Evolutionary conservation across 1,284 basidiomycete genomes (phyloP), one percentile per base, ranked within the genome.

Genomic region (Pterulicium gracile): DNA sequence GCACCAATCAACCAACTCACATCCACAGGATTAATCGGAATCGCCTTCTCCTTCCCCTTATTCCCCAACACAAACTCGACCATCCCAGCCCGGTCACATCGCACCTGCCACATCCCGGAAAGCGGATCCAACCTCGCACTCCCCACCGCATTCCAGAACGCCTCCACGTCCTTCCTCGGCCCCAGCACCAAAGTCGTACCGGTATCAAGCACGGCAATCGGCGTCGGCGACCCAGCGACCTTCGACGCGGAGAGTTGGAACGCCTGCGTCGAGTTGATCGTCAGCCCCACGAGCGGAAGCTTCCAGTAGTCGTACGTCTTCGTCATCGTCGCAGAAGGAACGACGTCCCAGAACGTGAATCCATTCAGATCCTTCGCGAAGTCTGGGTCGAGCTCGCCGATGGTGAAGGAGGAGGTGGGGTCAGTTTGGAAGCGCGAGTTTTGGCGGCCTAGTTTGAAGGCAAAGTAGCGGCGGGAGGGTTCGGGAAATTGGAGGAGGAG

Each of bases 111-210:
- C 22, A 59, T 54, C 18, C 65, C 64, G 43, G 58, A 54, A n/a
- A 58, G 54, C 2, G 50, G 47, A 45, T 67, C 65, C 50, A 69
- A 66, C 51, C 67, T 61, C 10, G 70, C 56, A 1, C 54, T 62
- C 21, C 74, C 71, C 18, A 75, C 52, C 10, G 65, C 62, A 7
- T 55, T 51, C 72, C 71, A 79, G 54, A 80, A 71, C 15, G 67
- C 61, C 10, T 64, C 60, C 32, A 79, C 72, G 49, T 79, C 77
- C 23, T 49, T 51, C 2, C 66, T 61, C 10, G 76, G 76, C 5
- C 75, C 77, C 4, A 78, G 65, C 27, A 77, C 64, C 44, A 80
- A 64, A 3, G 76, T 79, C 24, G 77, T 79, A 3, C 76, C 76
- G 18, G 73, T 73, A 52, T 79, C 78, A 18, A 79, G 61, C 18